phyloP scores from a whole-genome alignment of 2,329 filamentous ascomycete genomes.

The Neofusicoccum sp. region DNA sequence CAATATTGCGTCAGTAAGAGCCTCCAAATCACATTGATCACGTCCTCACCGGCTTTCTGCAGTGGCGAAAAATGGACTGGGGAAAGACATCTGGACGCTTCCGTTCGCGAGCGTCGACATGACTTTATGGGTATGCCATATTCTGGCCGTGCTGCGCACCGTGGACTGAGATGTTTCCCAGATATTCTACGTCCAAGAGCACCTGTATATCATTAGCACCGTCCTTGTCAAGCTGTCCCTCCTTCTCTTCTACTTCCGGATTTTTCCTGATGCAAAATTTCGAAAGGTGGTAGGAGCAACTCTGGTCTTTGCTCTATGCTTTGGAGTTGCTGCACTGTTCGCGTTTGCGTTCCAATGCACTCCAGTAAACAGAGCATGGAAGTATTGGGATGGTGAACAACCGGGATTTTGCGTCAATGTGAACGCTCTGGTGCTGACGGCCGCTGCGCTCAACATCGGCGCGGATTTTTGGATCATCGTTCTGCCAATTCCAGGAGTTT shows the following conservation, averaged over 20 bases:
- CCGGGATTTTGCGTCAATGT: not conserved
- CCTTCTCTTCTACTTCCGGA: not conserved
- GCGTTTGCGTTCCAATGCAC: conserved; percentile 1
- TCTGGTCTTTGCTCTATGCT: not conserved
- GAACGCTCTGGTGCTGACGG: not conserved
- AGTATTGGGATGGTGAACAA: not conserved
- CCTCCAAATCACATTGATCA: not conserved
- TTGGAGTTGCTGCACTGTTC: not conserved
- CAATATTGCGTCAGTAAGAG: not conserved
- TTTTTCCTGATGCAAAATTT: conserved; percentile 1
- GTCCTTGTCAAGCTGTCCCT: not conserved
- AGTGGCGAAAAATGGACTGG: not conserved
- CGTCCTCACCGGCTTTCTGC: not conserved
- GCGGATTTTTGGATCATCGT: conserved; percentile 9
- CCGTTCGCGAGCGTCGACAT: not conserved
- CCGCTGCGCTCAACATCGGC: not conserved
- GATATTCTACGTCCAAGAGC: conserved; percentile 6
- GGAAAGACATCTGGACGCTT: not conserved
- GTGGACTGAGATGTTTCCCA: not conserved
- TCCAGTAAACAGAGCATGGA: not conserved
- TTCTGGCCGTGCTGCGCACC: too few relatives aligned
- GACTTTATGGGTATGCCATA: not conserved
- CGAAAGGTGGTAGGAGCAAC: not conserved
- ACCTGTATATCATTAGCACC: not conserved
- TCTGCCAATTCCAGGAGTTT: not conserved